Evolutionary conservation across 2,329 filamentous ascomycete genomes (phyloP), one percentile per base, ranked within the genome.

Genomic region (Trichoderma sp.): DNA sequence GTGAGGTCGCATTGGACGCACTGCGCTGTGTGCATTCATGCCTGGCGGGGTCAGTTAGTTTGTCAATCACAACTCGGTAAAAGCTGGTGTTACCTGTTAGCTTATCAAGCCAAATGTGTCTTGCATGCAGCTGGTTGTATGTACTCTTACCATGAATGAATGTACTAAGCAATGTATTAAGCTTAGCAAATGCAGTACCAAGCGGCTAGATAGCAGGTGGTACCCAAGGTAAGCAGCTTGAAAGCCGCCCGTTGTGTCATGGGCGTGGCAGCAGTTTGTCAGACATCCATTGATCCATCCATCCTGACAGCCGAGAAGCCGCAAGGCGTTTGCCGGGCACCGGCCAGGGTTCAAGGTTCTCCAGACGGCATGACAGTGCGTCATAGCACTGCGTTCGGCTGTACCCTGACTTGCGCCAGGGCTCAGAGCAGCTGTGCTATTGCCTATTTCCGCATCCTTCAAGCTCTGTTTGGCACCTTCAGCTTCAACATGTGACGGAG

Each of bases 401-500:
- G 38, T 24, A n/a, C 64, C 24, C 64, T n/a, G 59, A n/a, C 63
- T 16, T 66, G 64, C 24, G 31, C 8, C 50, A 56, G 50, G n/a
- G 50, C 50, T 56, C 50, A 56, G 50, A 56, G 21, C 50, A 56
- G 50, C 50, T 63, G 60, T 35, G 29, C 65, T 33, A 68, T 68
- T 68, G 41, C 65, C 65, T 69, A 69, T 69, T 69, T 38, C 66
- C 66, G 66, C 31, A 59, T 50, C 66, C 27, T n/a, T 33, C 65
- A 67, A 67, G 66, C 66, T 69, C 31, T 59, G 66, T 69, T 59
- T 69, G 66, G 66, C 66, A 59, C 66, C 50, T 69, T 69, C 67
- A 71, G 67, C 67, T 71, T 71, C 33, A 62, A 62, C 67, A 71
- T 71, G 56, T 71, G 67, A 60, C 38, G 16, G 66, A 29, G 24